A percentile compares a stretch with the other conserved stretches of the same genome.
Conservation (phyloP, 2,329 filamentous ascomycete genomes). For the Aspergillus vadensis region DNA sequence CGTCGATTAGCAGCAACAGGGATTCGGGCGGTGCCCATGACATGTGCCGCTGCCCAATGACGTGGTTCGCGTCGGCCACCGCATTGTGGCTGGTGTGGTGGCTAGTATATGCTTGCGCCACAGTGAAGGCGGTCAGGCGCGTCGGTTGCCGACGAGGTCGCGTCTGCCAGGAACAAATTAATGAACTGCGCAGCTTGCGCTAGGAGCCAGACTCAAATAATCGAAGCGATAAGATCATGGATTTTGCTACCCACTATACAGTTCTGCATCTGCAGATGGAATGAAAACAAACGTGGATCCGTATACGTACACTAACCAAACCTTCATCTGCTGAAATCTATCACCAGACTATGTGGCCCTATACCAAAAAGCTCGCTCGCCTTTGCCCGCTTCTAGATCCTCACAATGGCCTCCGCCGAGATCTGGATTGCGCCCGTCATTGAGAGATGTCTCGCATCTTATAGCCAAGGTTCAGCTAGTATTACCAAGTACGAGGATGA, state of each 20-base stretch:
- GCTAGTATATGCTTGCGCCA: not conserved
- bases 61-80: constrained; percentile 31
- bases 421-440: constrained; percentile 31
- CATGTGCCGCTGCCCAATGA: constrained; percentile 32
- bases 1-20: not conserved
- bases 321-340: not conserved
- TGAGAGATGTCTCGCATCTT: constrained; percentile 26
- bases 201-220: not conserved
- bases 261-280: not conserved
- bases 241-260: too few species aligned
- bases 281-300: not conserved
- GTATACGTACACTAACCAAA: not conserved
- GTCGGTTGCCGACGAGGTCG: constrained; percentile 7
- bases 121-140: constrained; percentile 24
- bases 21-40: constrained; percentile 6
- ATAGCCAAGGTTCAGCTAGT: constrained; percentile 13
- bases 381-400: constrained; percentile 12
- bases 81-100: constrained; percentile 18
- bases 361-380: not conserved
- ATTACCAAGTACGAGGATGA: constrained; percentile 30
- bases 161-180: constrained; percentile 4
- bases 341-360: not conserved
- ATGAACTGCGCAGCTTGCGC: not conserved
- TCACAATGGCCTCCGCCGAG: constrained; percentile 26
- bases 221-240: not conserved